Conservation (phyloP, 768 basidiomycete genomes). For the Pleurotus salmoneostramineus region DNA sequence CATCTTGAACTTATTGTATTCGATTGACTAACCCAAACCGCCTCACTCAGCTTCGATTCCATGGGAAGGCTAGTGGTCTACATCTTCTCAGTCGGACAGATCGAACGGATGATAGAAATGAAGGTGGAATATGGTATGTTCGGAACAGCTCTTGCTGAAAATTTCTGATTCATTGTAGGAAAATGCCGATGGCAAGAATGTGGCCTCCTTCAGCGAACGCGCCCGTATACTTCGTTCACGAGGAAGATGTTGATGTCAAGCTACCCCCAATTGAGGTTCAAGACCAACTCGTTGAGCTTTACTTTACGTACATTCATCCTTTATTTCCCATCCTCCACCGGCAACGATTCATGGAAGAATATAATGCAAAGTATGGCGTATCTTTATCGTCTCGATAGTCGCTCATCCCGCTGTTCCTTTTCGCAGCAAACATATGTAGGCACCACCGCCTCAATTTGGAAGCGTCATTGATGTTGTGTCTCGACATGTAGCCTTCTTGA, state of each 20-base stretch:
- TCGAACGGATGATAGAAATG: constrained; percentile 63
- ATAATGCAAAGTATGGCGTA: constrained; percentile 41
- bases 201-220: constrained; percentile 60
- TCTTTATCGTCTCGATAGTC: background rate
- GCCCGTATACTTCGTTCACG: constrained; percentile 30
- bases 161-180: constrained; percentile 34
- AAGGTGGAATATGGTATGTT: constrained; percentile 64
- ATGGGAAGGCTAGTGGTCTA: constrained; percentile 73
- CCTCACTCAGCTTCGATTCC: constrained; percentile 67
- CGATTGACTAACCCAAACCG: too few species aligned
- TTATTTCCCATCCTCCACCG: constrained; percentile 81
- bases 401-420: background rate
- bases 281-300: constrained; percentile 66
- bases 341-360: constrained; percentile 63
- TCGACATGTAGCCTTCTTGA: constrained; percentile 19
- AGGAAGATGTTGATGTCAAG: constrained; percentile 38
- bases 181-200: constrained; percentile 69
- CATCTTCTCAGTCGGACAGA: constrained; percentile 66
- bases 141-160: constrained; percentile 10
- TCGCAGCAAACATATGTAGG: background rate
- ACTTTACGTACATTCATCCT: constrained; percentile 83
- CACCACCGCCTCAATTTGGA: background rate
- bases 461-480: background rate
- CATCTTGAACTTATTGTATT: background rate
- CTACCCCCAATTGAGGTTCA: constrained; percentile 64